Conservation (phyloP, 345 rosid species). For the Melaleuca alternifolia region DNA sequence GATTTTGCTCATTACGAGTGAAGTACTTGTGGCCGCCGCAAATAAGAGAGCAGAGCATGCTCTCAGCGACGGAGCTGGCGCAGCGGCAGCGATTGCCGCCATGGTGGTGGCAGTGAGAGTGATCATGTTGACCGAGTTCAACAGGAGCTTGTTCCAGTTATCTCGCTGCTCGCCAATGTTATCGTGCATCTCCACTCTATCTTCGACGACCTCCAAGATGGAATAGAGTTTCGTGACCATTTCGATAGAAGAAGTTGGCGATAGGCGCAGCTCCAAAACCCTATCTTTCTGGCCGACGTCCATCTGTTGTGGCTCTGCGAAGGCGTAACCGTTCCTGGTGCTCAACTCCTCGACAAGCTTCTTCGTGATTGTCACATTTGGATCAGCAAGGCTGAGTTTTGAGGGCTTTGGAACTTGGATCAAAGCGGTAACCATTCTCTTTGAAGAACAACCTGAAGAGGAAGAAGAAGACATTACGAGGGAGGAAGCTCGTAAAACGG, state of each 20-base stretch:
- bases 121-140: conserved; percentile 65
- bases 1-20: conserved; percentile 19
- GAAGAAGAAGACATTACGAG: background rate
- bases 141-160: conserved; percentile 50
- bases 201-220: conserved; percentile 44
- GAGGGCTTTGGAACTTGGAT: background rate
- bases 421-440: background rate
- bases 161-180: conserved; percentile 56
- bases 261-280: background rate
- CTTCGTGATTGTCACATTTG: background rate
- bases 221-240: conserved; percentile 17
- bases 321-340: background rate
- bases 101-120: conserved; percentile 41
- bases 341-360: background rate
- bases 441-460: background rate
- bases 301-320: background rate
- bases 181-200: conserved; percentile 60
- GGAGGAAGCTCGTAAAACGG: background rate
- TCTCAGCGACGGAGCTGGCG: background rate
- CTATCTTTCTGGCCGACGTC: background rate
- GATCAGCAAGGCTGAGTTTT: background rate
- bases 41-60: conserved; percentile 12
- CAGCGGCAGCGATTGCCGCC: background rate
- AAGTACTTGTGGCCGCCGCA: conserved; percentile 18
- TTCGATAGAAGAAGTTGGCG: background rate